Percentiles rank a stretch among this genome's conserved stretches.
phyloP scores from a whole-genome alignment of 768 basidiomycete genomes.

The Russula foetens region DNA sequence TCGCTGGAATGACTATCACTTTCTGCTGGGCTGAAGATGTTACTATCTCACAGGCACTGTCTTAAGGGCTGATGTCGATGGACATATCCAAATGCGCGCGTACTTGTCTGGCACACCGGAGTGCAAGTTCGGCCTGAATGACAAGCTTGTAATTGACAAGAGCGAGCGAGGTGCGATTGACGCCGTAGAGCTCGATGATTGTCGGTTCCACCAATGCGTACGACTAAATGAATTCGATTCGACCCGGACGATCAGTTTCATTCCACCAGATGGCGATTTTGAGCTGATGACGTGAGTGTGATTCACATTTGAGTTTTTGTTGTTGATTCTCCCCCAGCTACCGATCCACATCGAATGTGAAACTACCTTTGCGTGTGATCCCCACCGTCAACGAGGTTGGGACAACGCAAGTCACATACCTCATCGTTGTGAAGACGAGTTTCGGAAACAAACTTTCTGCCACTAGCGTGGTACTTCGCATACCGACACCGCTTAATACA shows the following conservation, averaged over 20 bases:
- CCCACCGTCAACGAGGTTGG: conserved; percentile 91
- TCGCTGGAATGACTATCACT: not conserved
- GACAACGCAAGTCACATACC: conserved; percentile 86
- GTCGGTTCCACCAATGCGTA: conserved; percentile 98
- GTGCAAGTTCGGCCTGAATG: conserved; percentile 98
- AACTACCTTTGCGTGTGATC: conserved; percentile 83
- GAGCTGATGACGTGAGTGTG: conserved; percentile 84
- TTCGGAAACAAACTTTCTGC: conserved; percentile 91
- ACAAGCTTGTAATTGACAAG: conserved; percentile 96
- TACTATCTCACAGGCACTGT: conserved; percentile 52
- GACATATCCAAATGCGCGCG: conserved; percentile 96
- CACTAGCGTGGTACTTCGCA: conserved; percentile 83
- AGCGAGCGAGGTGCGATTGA: conserved; percentile 48
- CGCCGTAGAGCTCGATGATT: conserved; percentile 95
- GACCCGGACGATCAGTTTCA: conserved; percentile 89
- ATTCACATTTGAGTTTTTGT: not conserved
- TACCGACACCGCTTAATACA: conserved; percentile 95
- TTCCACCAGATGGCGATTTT: conserved; percentile 98
- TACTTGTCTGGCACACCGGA: conserved; percentile 96
- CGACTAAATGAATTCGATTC: conserved; percentile 92
- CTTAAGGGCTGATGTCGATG: conserved; percentile 94
- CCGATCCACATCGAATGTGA: conserved; percentile 92
- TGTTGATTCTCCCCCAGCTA: conserved; percentile 48
- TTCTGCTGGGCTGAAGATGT: not conserved
- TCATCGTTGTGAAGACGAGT: conserved; percentile 77